phyloP scores from a whole-genome alignment of 495 filamentous ascomycete species.

The Aspergillus saccharolyticus region DNA sequence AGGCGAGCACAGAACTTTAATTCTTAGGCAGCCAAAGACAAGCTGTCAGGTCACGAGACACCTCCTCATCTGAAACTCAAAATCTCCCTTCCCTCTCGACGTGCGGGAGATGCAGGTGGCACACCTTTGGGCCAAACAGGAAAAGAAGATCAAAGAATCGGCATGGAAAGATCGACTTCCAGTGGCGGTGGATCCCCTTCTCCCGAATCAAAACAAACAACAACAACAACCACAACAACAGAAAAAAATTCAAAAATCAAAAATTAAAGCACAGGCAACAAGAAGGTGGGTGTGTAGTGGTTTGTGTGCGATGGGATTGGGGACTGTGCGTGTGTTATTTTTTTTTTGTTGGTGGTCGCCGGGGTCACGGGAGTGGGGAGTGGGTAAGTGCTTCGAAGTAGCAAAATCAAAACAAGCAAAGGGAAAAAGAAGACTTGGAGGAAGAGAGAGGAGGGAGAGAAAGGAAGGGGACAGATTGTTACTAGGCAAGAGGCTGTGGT shows the following conservation, averaged over 20 bases:
- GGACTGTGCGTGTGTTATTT: constrained; percentile 13
- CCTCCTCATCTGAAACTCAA: too few relatives aligned
- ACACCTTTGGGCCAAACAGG: too few relatives aligned
- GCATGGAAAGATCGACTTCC: constrained; percentile 1
- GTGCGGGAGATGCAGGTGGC: too few relatives aligned
- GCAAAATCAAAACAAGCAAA: constrained; percentile 46
- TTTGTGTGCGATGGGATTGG: too few relatives aligned
- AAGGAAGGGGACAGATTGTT: not conserved
- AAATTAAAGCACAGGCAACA: too few relatives aligned
- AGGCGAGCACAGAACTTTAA: too few relatives aligned
- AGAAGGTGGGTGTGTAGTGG: not conserved
- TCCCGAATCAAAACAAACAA: not conserved
- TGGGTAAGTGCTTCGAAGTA: constrained; percentile 26
- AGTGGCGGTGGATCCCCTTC: not conserved
- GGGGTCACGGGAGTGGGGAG: constrained; percentile 28
- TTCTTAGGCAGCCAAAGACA: too few relatives aligned
- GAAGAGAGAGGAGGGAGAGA: constrained; percentile 12
- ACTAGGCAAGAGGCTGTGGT: not conserved
- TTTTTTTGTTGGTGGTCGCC: constrained; percentile 28
- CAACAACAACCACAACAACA: not conserved
- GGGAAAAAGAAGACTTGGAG: constrained; percentile 1
- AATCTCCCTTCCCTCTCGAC: too few relatives aligned
- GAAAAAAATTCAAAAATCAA: too few relatives aligned
- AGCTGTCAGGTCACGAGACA: too few relatives aligned
- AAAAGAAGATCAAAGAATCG: constrained; percentile 1